Conservation (phyloP, 2,329 filamentous ascomycete genomes). For the Penicillium sp. region DNA sequence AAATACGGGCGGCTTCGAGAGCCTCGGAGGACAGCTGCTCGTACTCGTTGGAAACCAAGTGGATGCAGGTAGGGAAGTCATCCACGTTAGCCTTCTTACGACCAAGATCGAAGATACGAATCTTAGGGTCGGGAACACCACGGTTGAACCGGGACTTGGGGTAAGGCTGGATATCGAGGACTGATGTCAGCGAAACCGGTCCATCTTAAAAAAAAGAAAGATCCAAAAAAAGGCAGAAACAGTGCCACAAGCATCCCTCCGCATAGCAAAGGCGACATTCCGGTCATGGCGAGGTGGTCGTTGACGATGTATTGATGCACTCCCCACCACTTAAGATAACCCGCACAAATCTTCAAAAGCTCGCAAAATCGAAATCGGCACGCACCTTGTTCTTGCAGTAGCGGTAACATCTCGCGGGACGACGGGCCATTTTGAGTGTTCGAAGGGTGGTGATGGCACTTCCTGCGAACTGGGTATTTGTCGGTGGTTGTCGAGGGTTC, state of each 20-base stretch:
- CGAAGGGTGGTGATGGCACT: constrained; percentile 47
- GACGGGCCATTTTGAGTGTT: constrained; percentile 91
- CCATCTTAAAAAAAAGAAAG: constrained; percentile 5
- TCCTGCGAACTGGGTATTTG: constrained; percentile 46
- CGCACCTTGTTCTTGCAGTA: constrained; percentile 99
- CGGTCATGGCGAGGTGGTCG: constrained; percentile 3
- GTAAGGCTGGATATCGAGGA: constrained; percentile 65
- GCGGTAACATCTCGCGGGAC: constrained; percentile 98
- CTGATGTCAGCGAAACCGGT: constrained; percentile 19
- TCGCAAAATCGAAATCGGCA: constrained; percentile 26
- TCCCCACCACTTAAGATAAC: constrained; percentile 32
- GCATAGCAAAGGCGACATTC: not conserved
- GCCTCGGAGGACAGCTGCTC: constrained; percentile 99
- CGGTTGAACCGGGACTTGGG: constrained; percentile 99
- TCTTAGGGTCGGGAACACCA: constrained; percentile 80
- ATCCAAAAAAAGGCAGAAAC: constrained; percentile 1
- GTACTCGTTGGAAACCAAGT: constrained; percentile 99
- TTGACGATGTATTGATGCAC: constrained; percentile 3
- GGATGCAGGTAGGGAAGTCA: constrained; percentile 98
- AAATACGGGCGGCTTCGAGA: constrained; percentile 99
- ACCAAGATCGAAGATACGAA: constrained; percentile 98
- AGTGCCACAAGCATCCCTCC: not conserved
- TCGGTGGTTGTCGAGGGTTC: constrained; percentile 35
- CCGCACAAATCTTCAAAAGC: constrained; percentile 25
- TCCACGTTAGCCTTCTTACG: constrained; percentile 98